Conservation (phyloP, 495 filamentous ascomycete genomes). For the Oidiodendron maius region DNA sequence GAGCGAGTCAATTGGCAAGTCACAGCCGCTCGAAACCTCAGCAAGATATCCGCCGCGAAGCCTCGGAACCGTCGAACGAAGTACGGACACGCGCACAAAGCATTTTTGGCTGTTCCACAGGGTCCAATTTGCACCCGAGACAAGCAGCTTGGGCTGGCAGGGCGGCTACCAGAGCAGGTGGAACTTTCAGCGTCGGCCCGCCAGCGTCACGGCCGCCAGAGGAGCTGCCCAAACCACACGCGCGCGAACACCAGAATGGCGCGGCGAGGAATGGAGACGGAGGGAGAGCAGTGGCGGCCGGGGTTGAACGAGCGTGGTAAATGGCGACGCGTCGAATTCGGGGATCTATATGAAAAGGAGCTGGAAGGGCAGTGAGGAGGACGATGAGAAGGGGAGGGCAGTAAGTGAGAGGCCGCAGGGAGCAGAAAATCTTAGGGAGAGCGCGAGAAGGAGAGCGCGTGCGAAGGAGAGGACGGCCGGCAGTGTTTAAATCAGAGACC, state of each 20-base stretch:
- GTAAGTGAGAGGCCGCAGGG: neutral
- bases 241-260: slow-evolving; percentile 1
- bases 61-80: slow-evolving; percentile 24
- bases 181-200: neutral
- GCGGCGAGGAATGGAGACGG: neutral
- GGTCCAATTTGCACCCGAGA: slow-evolving; percentile 20
- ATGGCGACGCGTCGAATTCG: slow-evolving; percentile 20
- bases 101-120: slow-evolving; percentile 21
- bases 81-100: slow-evolving; percentile 21
- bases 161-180: slow-evolving; percentile 10
- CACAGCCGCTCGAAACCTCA: slow-evolving; percentile 20
- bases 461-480: too few relatives aligned
- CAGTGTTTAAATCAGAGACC: too few relatives aligned
- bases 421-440: too few relatives aligned
- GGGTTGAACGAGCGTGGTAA: slow-evolving; percentile 17
- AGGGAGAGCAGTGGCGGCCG: slow-evolving; percentile 10
- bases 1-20: slow-evolving; percentile 3
- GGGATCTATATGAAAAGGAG: slow-evolving; percentile 5
- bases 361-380: too few relatives aligned
- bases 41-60: slow-evolving; percentile 20
- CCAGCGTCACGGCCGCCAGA: slow-evolving; percentile 3
- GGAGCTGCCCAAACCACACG: neutral
- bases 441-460: too few relatives aligned
- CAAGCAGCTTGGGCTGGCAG: slow-evolving; percentile 10
- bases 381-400: neutral